Percentiles rank a stretch among this genome's conserved stretches.
phyloP scores from a whole-genome alignment of 2,329 filamentous ascomycete species.

The Geoglossum cookeanum region DNA sequence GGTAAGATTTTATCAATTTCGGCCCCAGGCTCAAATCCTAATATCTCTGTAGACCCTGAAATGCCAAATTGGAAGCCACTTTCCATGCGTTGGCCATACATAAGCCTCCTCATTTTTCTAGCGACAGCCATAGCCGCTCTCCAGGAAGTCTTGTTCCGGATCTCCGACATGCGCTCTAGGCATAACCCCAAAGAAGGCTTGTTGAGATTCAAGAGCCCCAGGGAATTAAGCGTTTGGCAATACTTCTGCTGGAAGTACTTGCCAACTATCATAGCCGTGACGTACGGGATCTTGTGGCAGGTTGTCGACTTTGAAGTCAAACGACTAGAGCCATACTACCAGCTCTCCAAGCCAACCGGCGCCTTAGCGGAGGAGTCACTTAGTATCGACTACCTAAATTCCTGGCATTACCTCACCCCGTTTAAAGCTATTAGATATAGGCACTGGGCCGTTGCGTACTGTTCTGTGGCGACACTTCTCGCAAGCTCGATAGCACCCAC shows the following conservation, averaged over 20 bases:
- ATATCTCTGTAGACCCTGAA: conserved; percentile 2
- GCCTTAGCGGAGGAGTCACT: conserved; percentile 45
- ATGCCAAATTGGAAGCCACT: conserved; percentile 45
- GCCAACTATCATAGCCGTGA: conserved; percentile 27
- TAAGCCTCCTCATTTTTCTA: conserved; percentile 32
- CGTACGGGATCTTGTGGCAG: conserved; percentile 30
- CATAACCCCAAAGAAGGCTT: conserved; percentile 23
- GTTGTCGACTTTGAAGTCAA: conserved; percentile 31
- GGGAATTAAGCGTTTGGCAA: conserved; percentile 29
- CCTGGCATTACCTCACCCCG: conserved; percentile 45
- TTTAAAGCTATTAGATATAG: conserved; percentile 39
- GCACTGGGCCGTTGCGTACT: conserved; percentile 50
- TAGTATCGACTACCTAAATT: conserved; percentile 56
- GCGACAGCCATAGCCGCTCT: conserved; percentile 32
- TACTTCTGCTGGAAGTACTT: conserved; percentile 46
- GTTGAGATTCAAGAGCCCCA: conserved; percentile 30
- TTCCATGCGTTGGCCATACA: conserved; percentile 43
- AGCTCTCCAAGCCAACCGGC: conserved; percentile 40
- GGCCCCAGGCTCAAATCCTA: conserved; percentile 18
- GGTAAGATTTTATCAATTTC: conserved; percentile 10
- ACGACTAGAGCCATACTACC: conserved; percentile 31
- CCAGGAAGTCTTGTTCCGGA: conserved; percentile 37
- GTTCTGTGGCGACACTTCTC: conserved; percentile 43
- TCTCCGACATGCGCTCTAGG: conserved; percentile 24
- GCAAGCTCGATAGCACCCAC: conserved; percentile 52